Base-by-base conservation (phyloP, 805 yeast species). In the Clavispora carvajalis region DNA sequence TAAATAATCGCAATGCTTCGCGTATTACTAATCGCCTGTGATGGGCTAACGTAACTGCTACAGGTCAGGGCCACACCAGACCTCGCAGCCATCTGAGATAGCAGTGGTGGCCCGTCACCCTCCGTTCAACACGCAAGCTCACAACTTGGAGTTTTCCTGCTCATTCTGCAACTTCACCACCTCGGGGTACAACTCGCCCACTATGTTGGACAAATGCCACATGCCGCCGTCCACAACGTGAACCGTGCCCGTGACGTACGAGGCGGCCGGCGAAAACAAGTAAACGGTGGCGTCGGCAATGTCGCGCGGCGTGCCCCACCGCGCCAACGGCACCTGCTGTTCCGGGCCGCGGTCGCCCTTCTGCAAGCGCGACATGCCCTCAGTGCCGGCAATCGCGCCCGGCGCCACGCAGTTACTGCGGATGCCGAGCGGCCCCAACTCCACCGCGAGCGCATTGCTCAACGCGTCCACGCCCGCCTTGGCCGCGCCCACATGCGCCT, bases 381-480 rank as follows among this genome's bases (percentile, higher is more conserved):
- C 97, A 5, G 97, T 91, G 17, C 79, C 85, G 5, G 63, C 86
- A 53, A 90, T 90, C 7, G 87, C 81, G 13, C 98, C 97, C 0
- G 98, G 98, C 2, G 96, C 96, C 51, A 90, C 76, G 54, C 85
- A 79, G 59, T 91, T 90, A 34, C 80, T 75, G 41, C 93, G 75
- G 33, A 90, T 74, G 5, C 97, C 97, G 40, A 86, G 58, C 2
- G 96, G 95, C 1, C 97, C 97, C 40, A 87, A 70, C 63, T 90
- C 98, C 5, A 89, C 93, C 2, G 96, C 95, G 44, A 90, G 63
- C 2, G 89, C 82, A 48, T 83, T 80, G 21, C 87, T 79, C 26
- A 90, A 68, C 3, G 96, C 95, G 59, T 91, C 98, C 31, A 91
- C 74, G 19, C 96, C 98, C 1, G 97, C 96, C 63, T 91, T 91